phyloP scores from a whole-genome alignment of 805 yeast species.

The Phaffomyces antillensis region DNA sequence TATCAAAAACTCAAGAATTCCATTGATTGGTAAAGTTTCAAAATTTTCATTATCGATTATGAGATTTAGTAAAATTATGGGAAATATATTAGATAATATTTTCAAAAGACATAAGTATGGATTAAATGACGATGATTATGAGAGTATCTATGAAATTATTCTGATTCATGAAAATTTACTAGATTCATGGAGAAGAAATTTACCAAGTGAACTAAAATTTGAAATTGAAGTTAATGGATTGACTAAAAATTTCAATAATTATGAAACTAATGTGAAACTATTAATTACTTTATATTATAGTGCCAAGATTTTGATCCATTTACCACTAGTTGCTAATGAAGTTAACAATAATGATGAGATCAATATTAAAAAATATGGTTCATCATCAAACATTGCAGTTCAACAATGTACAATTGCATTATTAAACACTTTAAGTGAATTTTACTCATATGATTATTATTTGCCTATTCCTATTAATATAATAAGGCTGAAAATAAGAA shows the following conservation, averaged over 20 bases:
- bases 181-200: constrained; percentile 71
- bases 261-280: constrained; percentile 37
- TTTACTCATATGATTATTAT: constrained; percentile 34
- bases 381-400: constrained; percentile 59
- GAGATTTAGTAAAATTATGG: constrained; percentile 66
- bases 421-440: constrained; percentile 40
- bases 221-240: constrained; percentile 57
- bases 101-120: constrained; percentile 43
- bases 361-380: constrained; percentile 29
- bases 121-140: constrained; percentile 8
- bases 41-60: constrained; percentile 56
- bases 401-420: constrained; percentile 65
- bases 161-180: constrained; percentile 55
- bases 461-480: constrained; percentile 60
- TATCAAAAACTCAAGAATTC: constrained; percentile 50
- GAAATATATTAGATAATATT: constrained; percentile 62
- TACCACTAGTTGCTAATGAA: constrained; percentile 48
- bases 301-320: constrained; percentile 55
- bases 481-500: constrained; percentile 55
- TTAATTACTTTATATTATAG: constrained; percentile 54
- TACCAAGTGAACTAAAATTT: constrained; percentile 55
- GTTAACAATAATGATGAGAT: constrained; percentile 16
- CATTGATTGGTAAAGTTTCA: constrained; percentile 65
- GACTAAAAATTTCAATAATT: constrained; percentile 27
- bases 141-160: constrained; percentile 25